These are phyloP conservation scores for Fraxinus velutina DNA, from an alignment of 305 asterid species.

Conservation along the genomic window DNA sequence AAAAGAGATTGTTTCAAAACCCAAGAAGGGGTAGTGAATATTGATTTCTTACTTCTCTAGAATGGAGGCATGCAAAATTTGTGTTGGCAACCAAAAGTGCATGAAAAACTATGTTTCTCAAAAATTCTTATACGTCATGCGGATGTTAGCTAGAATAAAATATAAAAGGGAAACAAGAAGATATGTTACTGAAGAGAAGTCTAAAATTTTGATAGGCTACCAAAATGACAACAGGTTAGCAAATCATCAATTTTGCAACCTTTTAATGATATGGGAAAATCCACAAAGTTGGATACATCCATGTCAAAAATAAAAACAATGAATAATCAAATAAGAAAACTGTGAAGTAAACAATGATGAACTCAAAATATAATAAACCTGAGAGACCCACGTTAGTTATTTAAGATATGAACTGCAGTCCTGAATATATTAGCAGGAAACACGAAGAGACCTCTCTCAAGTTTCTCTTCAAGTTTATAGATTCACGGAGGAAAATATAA, in stretches of 20 bases:
- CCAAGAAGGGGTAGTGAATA: not conserved
- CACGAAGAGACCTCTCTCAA: not conserved
- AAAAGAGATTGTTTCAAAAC: not conserved
- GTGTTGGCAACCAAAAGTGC: not conserved
- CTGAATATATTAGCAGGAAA: not conserved
- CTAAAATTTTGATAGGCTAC: not conserved
- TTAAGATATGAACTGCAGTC: not conserved
- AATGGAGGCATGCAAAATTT: not conserved
- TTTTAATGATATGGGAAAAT: not conserved
- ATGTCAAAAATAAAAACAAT: not conserved
- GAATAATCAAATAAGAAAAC: not conserved
- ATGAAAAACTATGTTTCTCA: not conserved
- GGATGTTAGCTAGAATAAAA: not conserved
- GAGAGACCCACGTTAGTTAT: not conserved
- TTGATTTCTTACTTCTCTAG: not conserved
- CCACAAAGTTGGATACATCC: not conserved
- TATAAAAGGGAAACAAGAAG: not conserved
- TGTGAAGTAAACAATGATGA: not conserved
- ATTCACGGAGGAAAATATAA: not conserved
- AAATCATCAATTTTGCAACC: constrained; percentile 3
- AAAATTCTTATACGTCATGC: not conserved
- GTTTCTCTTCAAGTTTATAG: not conserved
- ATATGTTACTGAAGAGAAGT: not conserved
- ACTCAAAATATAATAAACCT: not conserved
- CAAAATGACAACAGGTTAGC: constrained; percentile 9